A percentile compares a stretch with the other conserved stretches of the same genome.
Conservation (phyloP, 768 basidiomycete species). For the Tricholoma bakamatsutake region DNA sequence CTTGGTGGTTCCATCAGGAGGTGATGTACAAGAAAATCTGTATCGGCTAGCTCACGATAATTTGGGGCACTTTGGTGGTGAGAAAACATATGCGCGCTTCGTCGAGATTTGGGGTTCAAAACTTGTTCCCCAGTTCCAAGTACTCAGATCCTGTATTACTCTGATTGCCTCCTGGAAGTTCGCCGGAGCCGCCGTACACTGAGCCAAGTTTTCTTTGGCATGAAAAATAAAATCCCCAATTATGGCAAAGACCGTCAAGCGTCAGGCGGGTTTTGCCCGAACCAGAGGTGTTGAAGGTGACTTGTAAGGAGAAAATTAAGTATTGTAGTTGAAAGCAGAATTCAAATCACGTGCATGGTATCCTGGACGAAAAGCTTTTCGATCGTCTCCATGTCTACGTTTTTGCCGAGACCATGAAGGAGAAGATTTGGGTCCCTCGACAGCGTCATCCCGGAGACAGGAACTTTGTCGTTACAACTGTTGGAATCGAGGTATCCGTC, state of each 20-base stretch:
- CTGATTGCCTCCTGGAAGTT: conserved; percentile 5
- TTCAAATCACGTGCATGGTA: conserved; percentile 9
- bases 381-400: conserved; percentile 4
- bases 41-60: too few species aligned
- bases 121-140: conserved; percentile 6
- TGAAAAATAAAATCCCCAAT: conserved; percentile 20
- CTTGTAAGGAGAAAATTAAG: neutral
- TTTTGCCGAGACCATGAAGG: conserved; percentile 10
- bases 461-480: neutral
- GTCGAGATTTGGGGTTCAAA: conserved; percentile 1
- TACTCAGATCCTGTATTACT: conserved; percentile 1
- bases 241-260: conserved; percentile 5
- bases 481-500: conserved; percentile 5
- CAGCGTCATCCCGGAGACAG: conserved; percentile 1
- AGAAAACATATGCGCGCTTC: conserved; percentile 8
- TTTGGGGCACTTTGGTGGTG: too few species aligned
- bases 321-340: neutral
- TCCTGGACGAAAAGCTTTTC: conserved; percentile 5
- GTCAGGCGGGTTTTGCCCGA: conserved; percentile 7
- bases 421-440: conserved; percentile 9
- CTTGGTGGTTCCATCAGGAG: too few species aligned
- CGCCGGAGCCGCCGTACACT: conserved; percentile 3
- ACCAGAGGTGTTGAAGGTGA: neutral
- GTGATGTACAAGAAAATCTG: too few species aligned
- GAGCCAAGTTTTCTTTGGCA: conserved; percentile 13